Percentiles rank a stretch among this genome's conserved stretches.
These are phyloP conservation scores for Pichia sp. DNA, from an alignment of 1,139 yeast species.

Conservation along the genomic window DNA sequence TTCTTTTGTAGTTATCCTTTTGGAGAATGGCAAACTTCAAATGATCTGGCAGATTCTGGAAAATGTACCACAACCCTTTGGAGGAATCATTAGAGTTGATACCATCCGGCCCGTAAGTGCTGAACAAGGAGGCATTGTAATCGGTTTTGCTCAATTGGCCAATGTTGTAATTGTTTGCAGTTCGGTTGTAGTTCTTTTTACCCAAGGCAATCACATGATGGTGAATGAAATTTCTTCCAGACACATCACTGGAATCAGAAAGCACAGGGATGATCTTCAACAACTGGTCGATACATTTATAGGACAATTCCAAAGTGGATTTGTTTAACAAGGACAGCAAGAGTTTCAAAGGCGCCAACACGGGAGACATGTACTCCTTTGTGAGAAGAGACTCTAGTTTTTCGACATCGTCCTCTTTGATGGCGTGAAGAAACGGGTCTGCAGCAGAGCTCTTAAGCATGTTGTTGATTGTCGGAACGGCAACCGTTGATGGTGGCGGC, in stretches of 20 bases:
- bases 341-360: constrained; percentile 40
- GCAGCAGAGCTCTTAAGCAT: constrained; percentile 22
- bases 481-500: neutral
- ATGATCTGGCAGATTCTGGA: constrained; percentile 48
- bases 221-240: constrained; percentile 81
- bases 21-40: constrained; percentile 54
- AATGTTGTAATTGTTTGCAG: constrained; percentile 17
- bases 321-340: constrained; percentile 57
- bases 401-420: constrained; percentile 44
- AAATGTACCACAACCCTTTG: constrained; percentile 48
- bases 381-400: constrained; percentile 41
- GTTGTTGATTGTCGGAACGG: neutral
- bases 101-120: constrained; percentile 66
- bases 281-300: constrained; percentile 53
- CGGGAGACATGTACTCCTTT: constrained; percentile 37
- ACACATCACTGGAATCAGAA: constrained; percentile 67
- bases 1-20: constrained; percentile 70
- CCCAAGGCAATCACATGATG: constrained; percentile 77
- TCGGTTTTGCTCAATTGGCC: constrained; percentile 25
- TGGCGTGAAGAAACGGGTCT: constrained; percentile 34
- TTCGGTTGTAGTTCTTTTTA: constrained; percentile 36
- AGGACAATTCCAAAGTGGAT: constrained; percentile 52
- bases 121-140: constrained; percentile 37
- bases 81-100: constrained; percentile 50
- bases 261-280: constrained; percentile 45